Evolutionary conservation across 352 stramenopile genomes (phyloP).

Genomic region (Globisporangium splendens): DNA sequence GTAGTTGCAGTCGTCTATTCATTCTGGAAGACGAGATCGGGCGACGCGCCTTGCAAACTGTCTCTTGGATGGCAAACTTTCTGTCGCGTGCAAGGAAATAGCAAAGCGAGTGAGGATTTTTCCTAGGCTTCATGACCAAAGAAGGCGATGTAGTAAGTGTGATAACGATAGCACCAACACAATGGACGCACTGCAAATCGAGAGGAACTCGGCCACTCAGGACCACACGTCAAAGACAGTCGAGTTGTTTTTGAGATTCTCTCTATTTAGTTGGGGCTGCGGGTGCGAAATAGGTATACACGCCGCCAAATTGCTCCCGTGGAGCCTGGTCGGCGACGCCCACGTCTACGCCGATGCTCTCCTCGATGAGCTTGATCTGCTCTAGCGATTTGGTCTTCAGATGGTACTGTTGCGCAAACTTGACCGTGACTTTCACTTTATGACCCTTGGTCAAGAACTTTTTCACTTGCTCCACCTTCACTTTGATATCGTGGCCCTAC

Average conservation of each 20-base stretch:
- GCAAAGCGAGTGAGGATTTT: no score
- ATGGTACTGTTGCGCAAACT: constrained; percentile 59
- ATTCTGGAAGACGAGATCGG: no score
- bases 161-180: no score
- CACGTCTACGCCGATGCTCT: constrained; percentile 34
- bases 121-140: no score
- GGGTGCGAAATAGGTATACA: constrained; percentile 58
- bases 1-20: no score
- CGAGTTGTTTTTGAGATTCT: not conserved
- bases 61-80: no score
- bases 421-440: constrained; percentile 76
- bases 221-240: not conserved
- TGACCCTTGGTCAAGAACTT: constrained; percentile 71
- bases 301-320: constrained; percentile 46
- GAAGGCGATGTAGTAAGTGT: no score
- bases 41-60: no score
- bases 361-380: constrained; percentile 43
- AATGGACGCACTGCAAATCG: no score
- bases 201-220: no score
- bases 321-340: constrained; percentile 29
- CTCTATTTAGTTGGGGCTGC: constrained; percentile 16
- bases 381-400: constrained; percentile 44
- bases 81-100: no score
- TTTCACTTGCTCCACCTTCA: constrained; percentile 67
- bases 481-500: constrained; percentile 62